Conservation (phyloP, 495 filamentous ascomycete genomes). For the Talaromyces thailandensis region DNA sequence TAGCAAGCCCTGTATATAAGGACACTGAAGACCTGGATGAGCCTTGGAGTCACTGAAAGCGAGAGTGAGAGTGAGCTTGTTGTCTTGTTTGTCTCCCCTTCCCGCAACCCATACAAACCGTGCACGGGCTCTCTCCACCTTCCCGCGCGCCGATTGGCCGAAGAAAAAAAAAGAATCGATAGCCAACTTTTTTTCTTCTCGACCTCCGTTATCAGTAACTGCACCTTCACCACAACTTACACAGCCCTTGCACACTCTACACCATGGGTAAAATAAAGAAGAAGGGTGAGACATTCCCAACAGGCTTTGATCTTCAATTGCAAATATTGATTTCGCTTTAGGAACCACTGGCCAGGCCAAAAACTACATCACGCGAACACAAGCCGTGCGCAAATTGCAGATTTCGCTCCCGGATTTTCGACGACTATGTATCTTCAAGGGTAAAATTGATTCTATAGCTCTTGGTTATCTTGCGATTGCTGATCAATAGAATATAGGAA, state of each 20-base stretch:
- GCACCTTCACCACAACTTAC: conserved; percentile 13
- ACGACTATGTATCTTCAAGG: conserved; percentile 97
- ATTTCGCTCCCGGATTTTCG: conserved; percentile 95
- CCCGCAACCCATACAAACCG: conserved; percentile 16
- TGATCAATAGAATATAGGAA: conserved; percentile 40
- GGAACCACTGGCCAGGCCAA: conserved; percentile 87
- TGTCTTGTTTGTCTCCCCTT: conserved; percentile 15
- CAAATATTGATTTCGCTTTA: conserved; percentile 21
- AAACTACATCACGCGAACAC: conserved; percentile 95
- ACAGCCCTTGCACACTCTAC: not conserved
- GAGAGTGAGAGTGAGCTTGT: not conserved
- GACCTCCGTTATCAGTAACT: conserved; percentile 9
- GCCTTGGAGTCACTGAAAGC: not conserved
- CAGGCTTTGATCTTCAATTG: conserved; percentile 5
- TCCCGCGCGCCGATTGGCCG: conserved; percentile 11
- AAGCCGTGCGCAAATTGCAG: conserved; percentile 95
- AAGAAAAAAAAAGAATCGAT: conserved; percentile 17
- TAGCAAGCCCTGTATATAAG: not conserved
- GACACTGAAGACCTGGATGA: not conserved
- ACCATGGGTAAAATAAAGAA: conserved; percentile 84
- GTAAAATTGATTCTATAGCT: conserved; percentile 19
- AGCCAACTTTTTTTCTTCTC: conserved; percentile 23
- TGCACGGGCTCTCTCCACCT: conserved; percentile 29
- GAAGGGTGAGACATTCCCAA: conserved; percentile 53
- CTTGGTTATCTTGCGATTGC: not conserved